Evolutionary conservation across 75 land plant species (phyloP), one percentile per base, ranked within the genome.

Genomic region (Picea sitchensis): DNA sequence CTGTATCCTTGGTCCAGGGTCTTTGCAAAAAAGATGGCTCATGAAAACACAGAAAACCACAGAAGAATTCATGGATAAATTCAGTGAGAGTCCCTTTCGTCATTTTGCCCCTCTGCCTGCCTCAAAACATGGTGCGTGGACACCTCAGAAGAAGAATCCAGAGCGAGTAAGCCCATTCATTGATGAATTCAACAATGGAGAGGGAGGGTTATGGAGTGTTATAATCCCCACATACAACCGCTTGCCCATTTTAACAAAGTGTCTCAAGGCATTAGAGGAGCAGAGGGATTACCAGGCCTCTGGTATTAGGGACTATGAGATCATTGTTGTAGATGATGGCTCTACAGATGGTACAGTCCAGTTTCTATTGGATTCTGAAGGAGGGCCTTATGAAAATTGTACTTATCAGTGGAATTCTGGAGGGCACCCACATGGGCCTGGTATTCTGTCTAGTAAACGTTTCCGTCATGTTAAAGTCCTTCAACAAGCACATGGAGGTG

Each of bases 261-360:
- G 84, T 58, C 31, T 83, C 36, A 31, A 61, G 34, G 84, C 84
- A 32, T 20, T 83, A 32, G 84, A 83, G 61, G 77, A 81, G 69
- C 84, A 83, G 15, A 47, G 36, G 21, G 83, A 64, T 15, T 83
- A 80, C 31, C 65, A 31, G 34, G 62, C 18, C 14, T 47, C 59
- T 47, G 84, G 84, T 23, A 80, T 83, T 6, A 30, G 20, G 31
- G 38, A 80, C 4, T 83, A 80, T 47, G 83, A 83, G 65, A 75
- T 83, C n/a, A 58, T 83, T 18, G 83, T 83, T 15, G 84, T 80
- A 32, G 84, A 83, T 44, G 84, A 83, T 63, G 84, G 84, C 8
- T 83, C 84, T 61, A 83, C 84, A 20, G 84, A 83, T 61, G 84
- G 83, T 8, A 83, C 84, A 14, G 1, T 80, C 51, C 77, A 83